phyloP scores from a whole-genome alignment of 495 filamentous ascomycete species.

The Lindgomyces ingoldianus region DNA sequence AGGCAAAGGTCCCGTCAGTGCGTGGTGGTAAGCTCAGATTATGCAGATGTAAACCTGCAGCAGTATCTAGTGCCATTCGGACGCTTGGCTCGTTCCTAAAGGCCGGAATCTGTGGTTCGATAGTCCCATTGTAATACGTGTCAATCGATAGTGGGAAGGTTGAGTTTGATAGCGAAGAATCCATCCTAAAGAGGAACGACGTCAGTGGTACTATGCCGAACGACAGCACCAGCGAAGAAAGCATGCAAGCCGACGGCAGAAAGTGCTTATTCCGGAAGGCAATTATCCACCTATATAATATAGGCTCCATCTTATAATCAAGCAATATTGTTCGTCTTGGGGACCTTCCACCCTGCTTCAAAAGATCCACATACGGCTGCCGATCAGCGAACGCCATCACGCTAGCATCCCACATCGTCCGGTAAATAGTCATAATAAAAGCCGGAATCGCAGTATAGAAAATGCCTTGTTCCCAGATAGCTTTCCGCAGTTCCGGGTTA shows the following conservation, averaged over 20 bases:
- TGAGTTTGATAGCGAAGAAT: not conserved
- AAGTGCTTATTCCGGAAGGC: not conserved
- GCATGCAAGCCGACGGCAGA: not conserved
- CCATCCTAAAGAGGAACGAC: conserved; percentile 4
- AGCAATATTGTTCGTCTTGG: not conserved
- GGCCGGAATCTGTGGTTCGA: not conserved
- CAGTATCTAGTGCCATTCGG: not conserved
- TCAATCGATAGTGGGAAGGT: not conserved
- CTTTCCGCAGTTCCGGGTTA: not conserved
- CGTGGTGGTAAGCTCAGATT: not conserved
- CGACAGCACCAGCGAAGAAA: not conserved
- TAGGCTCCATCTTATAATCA: not conserved
- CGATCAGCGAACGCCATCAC: conserved; percentile 8
- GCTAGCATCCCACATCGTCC: conserved; percentile 2
- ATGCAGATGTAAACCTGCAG: not conserved
- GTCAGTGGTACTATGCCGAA: conserved; percentile 2
- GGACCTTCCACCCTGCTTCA: not conserved
- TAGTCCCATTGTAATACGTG: not conserved
- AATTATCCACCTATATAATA: not conserved
- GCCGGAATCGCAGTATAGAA: conserved; percentile 7
- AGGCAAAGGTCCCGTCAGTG: not conserved
- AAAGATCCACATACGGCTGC: not conserved
- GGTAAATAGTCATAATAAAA: conserved; percentile 6
- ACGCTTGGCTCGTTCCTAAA: not conserved
- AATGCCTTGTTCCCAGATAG: conserved; percentile 5